These are phyloP conservation scores for Sarcocystis neurona DNA, from an alignment of 169 alveolate genomes.

Conservation along the genomic window DNA sequence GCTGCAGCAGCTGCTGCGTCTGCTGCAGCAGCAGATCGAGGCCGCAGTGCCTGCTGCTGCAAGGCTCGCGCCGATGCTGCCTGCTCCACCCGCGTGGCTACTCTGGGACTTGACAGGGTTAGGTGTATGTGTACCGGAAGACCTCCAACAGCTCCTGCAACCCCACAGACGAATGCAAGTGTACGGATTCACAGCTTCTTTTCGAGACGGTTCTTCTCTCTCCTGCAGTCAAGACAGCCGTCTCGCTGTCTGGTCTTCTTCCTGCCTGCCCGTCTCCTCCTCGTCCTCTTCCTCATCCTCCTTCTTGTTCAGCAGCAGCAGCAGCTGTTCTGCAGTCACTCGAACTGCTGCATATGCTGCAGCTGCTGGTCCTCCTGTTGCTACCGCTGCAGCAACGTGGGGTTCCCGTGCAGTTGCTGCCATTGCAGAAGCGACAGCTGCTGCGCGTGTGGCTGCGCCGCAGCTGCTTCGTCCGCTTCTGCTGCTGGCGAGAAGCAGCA, in stretches of 20 bases:
- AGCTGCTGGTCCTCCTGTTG: neutral
- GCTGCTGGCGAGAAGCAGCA: neutral
- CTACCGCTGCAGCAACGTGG: neutral
- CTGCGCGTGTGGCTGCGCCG: neutral
- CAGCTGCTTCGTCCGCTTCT: neutral
- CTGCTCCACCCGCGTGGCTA: conserved; percentile 39
- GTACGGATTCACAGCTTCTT: too few species aligned
- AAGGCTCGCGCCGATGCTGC: conserved; percentile 26
- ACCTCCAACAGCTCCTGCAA: neutral
- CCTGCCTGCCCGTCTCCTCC: too few species aligned
- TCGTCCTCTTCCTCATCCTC: too few species aligned
- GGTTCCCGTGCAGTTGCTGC: neutral
- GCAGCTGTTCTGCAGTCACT: neutral
- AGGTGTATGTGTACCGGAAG: neutral
- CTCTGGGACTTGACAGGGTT: conserved; percentile 23
- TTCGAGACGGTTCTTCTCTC: too few species aligned
- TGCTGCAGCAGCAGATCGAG: neutral
- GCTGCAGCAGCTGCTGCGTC: neutral
- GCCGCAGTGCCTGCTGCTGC: neutral
- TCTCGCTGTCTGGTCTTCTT: too few species aligned
- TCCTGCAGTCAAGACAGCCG: too few species aligned
- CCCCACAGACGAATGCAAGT: too few species aligned
- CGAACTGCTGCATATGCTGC: neutral
- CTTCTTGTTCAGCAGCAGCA: too few species aligned
- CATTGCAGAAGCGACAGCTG: neutral